Evolutionary conservation across 257 asterid species (phyloP), one percentile per base, ranked within the genome.

Genomic region (Thymus quinquecostatus): DNA sequence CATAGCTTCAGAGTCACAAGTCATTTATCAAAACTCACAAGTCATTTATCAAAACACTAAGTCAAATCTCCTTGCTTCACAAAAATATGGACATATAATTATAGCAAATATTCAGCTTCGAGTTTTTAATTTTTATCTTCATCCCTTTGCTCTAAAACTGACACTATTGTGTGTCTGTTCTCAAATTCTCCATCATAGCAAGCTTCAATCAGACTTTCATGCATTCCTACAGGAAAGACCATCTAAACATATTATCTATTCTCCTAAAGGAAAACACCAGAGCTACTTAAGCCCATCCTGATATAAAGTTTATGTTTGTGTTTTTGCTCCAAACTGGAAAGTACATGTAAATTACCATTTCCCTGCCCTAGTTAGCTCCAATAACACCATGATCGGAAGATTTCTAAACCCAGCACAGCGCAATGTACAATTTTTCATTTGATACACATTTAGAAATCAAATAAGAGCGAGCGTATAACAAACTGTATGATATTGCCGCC

Each of bases 131-230:
- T 41, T 49, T 62, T 21, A 21, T 21, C 11, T n/a, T 71, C 44
- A 45, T 36, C 40, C 1, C 38, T 80, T 66, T 67, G 66, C 53
- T 30, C 74, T 66, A 64, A 60, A 53, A 8, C 9, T n/a, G 48
- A 64, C 27, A 45, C 21, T 9, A 6, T 34, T 14, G 41, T 10
- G 14, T 36, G 36, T 70, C 9, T 10, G 1, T 64, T 28, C 11
- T 60, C 43, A 36, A 55, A 4, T 51, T 55, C 14, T 29, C 38
- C 60, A n/a, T 59, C 61, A 40, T 71, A 67, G 47, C 56, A 45
- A 63, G 60, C 76, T 69, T 38, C 57, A 57, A 64, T 36, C 40
- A 59, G 48, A 63, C 56, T 44, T 13, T 59, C 66, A 8, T 5
- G 43, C 29, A 62, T 21, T 56, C 38, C 44, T 10, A 13, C 14